Conservation (phyloP, 176 grass and related monocot species). For the Carex myosuroides region DNA sequence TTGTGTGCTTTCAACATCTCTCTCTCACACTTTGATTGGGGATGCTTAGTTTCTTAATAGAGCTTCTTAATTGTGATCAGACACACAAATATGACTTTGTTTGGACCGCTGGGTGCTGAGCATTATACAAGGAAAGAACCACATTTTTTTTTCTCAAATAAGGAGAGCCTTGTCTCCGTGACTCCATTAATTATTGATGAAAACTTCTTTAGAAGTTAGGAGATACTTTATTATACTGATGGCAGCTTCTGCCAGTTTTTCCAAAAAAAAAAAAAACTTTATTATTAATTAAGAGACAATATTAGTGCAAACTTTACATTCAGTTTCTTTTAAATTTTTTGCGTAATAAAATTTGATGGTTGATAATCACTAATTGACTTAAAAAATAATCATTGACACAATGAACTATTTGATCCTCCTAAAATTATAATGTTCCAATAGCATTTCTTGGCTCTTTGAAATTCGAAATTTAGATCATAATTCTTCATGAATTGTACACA, state of each 20-base stretch:
- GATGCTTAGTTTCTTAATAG: not conserved
- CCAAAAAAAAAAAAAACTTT: too few species aligned
- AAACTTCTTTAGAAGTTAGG: too few species aligned
- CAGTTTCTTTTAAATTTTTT: too few species aligned
- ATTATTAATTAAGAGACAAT: too few species aligned
- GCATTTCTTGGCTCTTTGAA: not conserved
- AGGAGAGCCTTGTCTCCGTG: too few species aligned
- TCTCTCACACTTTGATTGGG: not conserved
- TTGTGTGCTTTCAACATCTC: not conserved
- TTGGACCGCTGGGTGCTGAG: too few species aligned
- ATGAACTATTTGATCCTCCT: not conserved
- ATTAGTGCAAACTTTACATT: too few species aligned
- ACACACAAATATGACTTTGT: not conserved
- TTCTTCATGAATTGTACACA: not conserved
- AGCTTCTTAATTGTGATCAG: not conserved
- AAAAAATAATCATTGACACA: not conserved
- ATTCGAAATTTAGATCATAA: not conserved
- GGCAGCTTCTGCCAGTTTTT: too few species aligned
- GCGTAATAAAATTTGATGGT: not conserved
- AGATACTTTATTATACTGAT: too few species aligned
- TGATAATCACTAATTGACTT: not conserved
- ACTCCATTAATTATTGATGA: too few species aligned
- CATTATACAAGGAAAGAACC: too few species aligned
- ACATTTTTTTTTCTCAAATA: too few species aligned
- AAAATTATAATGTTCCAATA: not conserved